Conservation (phyloP, 257 asterid genomes). For the Nicotiana otophora region DNA sequence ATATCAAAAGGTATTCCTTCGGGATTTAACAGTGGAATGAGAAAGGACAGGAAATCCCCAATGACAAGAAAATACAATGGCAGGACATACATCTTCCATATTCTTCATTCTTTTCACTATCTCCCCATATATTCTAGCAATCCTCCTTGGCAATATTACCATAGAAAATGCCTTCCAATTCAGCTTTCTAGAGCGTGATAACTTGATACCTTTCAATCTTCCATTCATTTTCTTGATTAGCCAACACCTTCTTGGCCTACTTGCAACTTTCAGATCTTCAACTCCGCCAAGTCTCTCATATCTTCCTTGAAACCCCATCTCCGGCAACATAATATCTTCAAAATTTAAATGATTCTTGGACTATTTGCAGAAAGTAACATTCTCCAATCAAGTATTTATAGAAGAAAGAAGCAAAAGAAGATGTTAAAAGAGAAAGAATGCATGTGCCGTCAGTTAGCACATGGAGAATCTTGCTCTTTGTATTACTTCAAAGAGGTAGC, state of each 20-base stretch:
- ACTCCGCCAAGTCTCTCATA: slow-evolving; percentile 41
- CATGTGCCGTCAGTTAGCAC: slow-evolving; percentile 20
- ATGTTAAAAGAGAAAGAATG: neutral
- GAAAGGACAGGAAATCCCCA: slow-evolving; percentile 79
- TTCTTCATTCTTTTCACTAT: slow-evolving; percentile 33
- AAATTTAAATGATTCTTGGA: neutral
- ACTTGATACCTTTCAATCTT: slow-evolving; percentile 44
- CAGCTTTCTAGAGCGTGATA: slow-evolving; percentile 42
- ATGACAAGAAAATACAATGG: slow-evolving; percentile 44
- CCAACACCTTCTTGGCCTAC: slow-evolving; percentile 35
- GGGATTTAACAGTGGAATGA: slow-evolving; percentile 22
- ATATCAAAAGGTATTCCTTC: slow-evolving; percentile 10
- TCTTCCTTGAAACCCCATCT: slow-evolving; percentile 18
- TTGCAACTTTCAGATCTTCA: slow-evolving; percentile 17
- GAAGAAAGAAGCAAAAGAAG: neutral
- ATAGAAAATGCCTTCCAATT: slow-evolving; percentile 69
- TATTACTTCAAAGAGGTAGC: slow-evolving; percentile 5
- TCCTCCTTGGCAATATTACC: slow-evolving; percentile 45
- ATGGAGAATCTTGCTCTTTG: slow-evolving; percentile 30
- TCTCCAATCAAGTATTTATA: slow-evolving; percentile 11
- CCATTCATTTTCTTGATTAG: slow-evolving; percentile 35
- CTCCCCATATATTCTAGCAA: slow-evolving; percentile 37
- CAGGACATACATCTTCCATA: slow-evolving; percentile 47
- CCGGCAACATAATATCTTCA: neutral
- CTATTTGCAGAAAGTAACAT: neutral